Base-by-base conservation (phyloP, 495 filamentous ascomycete genomes). In the Hypomontagnella monticulosa region DNA sequence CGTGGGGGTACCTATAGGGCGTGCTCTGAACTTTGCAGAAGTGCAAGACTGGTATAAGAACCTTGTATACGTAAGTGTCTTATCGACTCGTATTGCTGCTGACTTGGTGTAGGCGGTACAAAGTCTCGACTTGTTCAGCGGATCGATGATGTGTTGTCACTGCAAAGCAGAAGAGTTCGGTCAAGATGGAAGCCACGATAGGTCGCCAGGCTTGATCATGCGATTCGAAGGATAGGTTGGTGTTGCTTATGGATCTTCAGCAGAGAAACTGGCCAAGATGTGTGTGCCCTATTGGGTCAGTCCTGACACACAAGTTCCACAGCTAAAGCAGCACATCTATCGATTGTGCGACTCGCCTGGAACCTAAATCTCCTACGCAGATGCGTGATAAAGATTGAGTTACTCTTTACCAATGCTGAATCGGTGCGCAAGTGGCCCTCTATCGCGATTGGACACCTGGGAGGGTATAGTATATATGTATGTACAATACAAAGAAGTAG, bases 121-220 rank as follows among this genome's bases (percentile, higher is more conserved):
- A 40, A 36, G 32, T 27, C 37, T 60, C 34, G 40, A 53, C 44
- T 6, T 53, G 44, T 67, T 34, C 47, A 53, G 42, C 54, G 42
- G 65, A 63, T 58, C 54, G 65, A 62, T 67, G 57, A 67, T 68
- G 65, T 37, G 65, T 63, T 68, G 65, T 68, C 49, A 48, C 54
- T 63, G 53, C 59, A 50, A 37, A 54, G 43, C 16, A 16, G 33
- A 49, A 48, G 5, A 50, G 54, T 68, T 68, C 65, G 65, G 65
- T 68, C 65, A 68, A 56, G 32, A 38, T 16, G 33, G 58, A 68
- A 40, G 18, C 36, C 54, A 54, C 48, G 65, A 68, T 68, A 68
- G 65, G 65, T 50, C 16, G 65, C 36, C 16, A 27, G 20, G 16
- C n/a, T 27, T 18, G 65, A 53, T 68, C 65, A 68, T 58, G 59